Percentiles rank a stretch among this genome's conserved stretches.
These are phyloP conservation scores for Aspergillus baeticus DNA, from an alignment of 495 filamentous ascomycete genomes.

Conservation along the genomic window DNA sequence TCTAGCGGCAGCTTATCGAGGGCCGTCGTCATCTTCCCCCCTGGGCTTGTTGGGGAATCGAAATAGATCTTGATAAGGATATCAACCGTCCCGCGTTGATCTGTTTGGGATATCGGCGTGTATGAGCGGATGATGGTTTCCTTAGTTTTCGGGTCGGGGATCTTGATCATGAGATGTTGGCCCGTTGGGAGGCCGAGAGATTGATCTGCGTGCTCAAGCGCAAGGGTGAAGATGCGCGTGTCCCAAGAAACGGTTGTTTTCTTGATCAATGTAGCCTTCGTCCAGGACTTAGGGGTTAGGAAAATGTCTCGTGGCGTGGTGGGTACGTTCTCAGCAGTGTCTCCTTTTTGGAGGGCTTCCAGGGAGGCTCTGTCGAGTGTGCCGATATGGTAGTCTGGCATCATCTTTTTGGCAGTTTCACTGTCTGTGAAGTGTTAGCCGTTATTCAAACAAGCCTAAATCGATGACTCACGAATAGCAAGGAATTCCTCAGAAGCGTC, in stretches of 20 bases:
- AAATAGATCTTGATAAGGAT: slow-evolving; percentile 88
- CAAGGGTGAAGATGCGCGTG: slow-evolving; percentile 80
- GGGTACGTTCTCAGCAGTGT: slow-evolving; percentile 20
- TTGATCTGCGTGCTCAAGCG: slow-evolving; percentile 71
- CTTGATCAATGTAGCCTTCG: slow-evolving; percentile 59
- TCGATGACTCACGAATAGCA: slow-evolving; percentile 74
- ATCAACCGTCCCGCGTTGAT: slow-evolving; percentile 61
- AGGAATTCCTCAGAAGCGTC: slow-evolving; percentile 94
- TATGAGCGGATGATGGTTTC: slow-evolving; percentile 83
- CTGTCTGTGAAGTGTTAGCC: slow-evolving; percentile 55
- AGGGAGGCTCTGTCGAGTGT: slow-evolving; percentile 61
- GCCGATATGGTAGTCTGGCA: slow-evolving; percentile 86
- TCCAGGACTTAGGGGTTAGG: slow-evolving; percentile 72
- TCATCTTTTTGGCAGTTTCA: slow-evolving; percentile 92
- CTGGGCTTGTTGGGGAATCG: slow-evolving; percentile 53
- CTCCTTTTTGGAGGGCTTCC: slow-evolving; percentile 41
- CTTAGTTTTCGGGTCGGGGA: slow-evolving; percentile 62
- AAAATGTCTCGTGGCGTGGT: slow-evolving; percentile 56
- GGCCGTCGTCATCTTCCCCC: slow-evolving; percentile 84
- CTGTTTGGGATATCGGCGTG: slow-evolving; percentile 75
- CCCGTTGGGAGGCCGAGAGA: slow-evolving; percentile 78
- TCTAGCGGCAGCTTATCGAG: slow-evolving; percentile 71
- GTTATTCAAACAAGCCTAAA: not conserved
- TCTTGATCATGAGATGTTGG: slow-evolving; percentile 85
- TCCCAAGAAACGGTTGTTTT: slow-evolving; percentile 75